Conservation (phyloP, 768 basidiomycete species). For the Lentinus brumalis region DNA sequence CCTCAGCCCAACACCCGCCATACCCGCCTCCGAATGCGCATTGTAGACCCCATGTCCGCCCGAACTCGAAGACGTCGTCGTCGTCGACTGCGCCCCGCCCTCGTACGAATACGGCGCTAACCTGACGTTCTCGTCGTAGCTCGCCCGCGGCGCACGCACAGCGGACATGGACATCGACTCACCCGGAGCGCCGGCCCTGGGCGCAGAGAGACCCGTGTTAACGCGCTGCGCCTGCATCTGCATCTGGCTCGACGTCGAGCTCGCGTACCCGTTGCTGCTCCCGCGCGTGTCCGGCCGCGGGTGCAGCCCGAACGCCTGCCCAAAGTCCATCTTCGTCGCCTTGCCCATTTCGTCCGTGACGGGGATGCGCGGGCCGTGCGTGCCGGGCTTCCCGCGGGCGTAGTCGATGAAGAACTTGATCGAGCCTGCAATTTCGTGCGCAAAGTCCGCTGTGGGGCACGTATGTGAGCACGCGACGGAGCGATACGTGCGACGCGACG, state of each 20-base stretch:
- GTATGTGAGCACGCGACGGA: neutral
- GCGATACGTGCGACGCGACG: constrained; percentile 18
- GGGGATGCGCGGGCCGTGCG: constrained; percentile 25
- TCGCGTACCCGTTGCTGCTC: constrained; percentile 10
- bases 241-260: constrained; percentile 11
- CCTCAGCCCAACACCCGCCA: neutral
- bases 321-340: constrained; percentile 34
- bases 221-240: constrained; percentile 4
- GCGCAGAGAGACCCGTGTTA: neutral
- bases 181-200: neutral
- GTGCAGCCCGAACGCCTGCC: constrained; percentile 41
- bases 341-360: constrained; percentile 28
- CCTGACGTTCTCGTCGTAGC: constrained; percentile 45
- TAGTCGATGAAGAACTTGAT: constrained; percentile 60
- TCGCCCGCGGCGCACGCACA: constrained; percentile 21
- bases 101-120: constrained; percentile 40
- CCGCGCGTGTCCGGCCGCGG: constrained; percentile 20
- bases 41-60: neutral
- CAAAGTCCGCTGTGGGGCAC: constrained; percentile 57
- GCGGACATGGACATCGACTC: constrained; percentile 9
- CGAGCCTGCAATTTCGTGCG: constrained; percentile 62
- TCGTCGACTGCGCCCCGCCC: constrained; percentile 4
- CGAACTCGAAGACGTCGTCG: neutral
- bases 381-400: constrained; percentile 34
- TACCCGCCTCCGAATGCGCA: neutral